These are phyloP conservation scores for Mesembryanthemum crystallinum DNA, from an alignment of 148 eudicot genomes.

Conservation along the genomic window DNA sequence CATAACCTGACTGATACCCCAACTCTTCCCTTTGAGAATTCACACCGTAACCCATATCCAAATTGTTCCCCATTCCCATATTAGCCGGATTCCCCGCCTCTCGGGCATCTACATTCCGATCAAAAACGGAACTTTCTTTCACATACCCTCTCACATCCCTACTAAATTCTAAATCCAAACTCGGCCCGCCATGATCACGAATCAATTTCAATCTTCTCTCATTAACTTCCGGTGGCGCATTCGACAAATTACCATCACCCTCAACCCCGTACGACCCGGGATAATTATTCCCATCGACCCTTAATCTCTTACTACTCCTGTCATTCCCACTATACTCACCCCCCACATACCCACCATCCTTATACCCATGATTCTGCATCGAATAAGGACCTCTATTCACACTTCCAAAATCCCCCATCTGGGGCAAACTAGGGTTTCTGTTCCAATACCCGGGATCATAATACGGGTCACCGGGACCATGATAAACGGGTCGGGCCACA, in stretches of 20 bases:
- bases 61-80: neutral
- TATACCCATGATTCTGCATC: slow-evolving; percentile 29
- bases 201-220: slow-evolving; percentile 64
- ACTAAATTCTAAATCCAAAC: slow-evolving; percentile 15
- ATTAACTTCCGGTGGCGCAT: slow-evolving; percentile 17
- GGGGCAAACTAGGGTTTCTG: slow-evolving; percentile 32
- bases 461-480: slow-evolving; percentile 25
- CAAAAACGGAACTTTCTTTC: slow-evolving; percentile 22
- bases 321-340: slow-evolving; percentile 23
- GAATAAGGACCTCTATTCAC: slow-evolving; percentile 18
- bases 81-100: slow-evolving; percentile 20
- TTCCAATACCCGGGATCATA: slow-evolving; percentile 37
- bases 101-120: slow-evolving; percentile 17
- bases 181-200: slow-evolving; percentile 59
- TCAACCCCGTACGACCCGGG: slow-evolving; percentile 24
- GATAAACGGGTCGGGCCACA: slow-evolving; percentile 28
- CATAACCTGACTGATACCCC: slow-evolving; percentile 12
- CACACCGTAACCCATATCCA: slow-evolving; percentile 14
- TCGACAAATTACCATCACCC: slow-evolving; percentile 12
- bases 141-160: slow-evolving; percentile 18
- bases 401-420: slow-evolving; percentile 19
- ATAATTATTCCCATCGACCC: slow-evolving; percentile 42
- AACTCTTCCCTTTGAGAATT: slow-evolving; percentile 20
- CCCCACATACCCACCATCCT: slow-evolving; percentile 12
- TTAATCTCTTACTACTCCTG: slow-evolving; percentile 61